phyloP scores from a whole-genome alignment of 2,329 filamentous ascomycete species.

The Colletotrichum sp. region DNA sequence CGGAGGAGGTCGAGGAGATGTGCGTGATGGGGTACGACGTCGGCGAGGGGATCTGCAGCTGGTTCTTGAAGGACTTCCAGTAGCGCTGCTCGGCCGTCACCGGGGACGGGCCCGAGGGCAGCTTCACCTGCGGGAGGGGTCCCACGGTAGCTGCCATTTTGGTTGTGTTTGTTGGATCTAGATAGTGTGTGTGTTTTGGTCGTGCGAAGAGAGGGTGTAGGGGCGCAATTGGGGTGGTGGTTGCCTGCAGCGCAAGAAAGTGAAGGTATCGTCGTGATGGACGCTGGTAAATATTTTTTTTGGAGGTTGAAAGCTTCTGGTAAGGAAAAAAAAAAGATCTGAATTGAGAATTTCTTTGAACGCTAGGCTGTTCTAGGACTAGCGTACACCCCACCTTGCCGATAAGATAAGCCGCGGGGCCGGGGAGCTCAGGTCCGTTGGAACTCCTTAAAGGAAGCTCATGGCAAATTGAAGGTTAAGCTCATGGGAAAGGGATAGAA shows the following conservation, averaged over 20 bases:
- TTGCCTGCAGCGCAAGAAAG: background rate
- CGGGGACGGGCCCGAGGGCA: slow-evolving; percentile 81
- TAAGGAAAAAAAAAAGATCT: slow-evolving; percentile 16
- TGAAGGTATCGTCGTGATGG: slow-evolving; percentile 14
- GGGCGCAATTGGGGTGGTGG: background rate
- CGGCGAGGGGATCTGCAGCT: slow-evolving; percentile 87
- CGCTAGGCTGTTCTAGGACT: background rate
- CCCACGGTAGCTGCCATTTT: slow-evolving; percentile 86
- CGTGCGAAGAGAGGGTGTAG: background rate
- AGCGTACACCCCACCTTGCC: background rate
- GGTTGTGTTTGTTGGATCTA: background rate
- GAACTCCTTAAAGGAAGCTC: background rate
- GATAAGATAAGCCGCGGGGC: slow-evolving; percentile 23
- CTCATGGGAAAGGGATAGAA: background rate
- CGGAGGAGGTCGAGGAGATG: slow-evolving; percentile 72
- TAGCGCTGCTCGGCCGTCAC: slow-evolving; percentile 93
- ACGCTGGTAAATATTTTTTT: slow-evolving; percentile 13
- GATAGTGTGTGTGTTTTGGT: accelerated
- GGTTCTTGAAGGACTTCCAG: slow-evolving; percentile 95
- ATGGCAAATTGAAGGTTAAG: background rate
- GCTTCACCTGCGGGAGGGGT: slow-evolving; percentile 80
- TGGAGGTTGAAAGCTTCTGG: slow-evolving; percentile 1
- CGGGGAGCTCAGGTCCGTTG: background rate
- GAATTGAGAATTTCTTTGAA: slow-evolving; percentile 20
- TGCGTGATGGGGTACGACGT: slow-evolving; percentile 89